phyloP scores from a whole-genome alignment of 78 protist species.

The Dictyostelium brefeldianum region DNA sequence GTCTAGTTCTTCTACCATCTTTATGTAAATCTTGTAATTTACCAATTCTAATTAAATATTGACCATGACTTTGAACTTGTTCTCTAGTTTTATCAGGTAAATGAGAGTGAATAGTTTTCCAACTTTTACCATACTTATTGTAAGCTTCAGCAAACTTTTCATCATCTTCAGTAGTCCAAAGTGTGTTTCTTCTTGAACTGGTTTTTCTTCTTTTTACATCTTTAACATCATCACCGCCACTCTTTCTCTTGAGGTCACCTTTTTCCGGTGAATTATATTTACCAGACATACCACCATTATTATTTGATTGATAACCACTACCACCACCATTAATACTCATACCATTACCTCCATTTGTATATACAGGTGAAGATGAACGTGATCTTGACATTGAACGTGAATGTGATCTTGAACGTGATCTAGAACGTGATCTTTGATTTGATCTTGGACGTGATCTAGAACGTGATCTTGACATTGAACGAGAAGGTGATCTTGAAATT shows the following conservation, averaged over 20 bases:
- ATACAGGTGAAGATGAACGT: constrained; percentile 32
- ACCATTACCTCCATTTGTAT: neutral
- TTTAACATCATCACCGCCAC: neutral
- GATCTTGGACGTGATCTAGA: constrained; percentile 39
- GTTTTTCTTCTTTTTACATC: constrained; percentile 27
- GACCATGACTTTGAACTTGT: constrained; percentile 81
- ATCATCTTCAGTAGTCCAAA: constrained; percentile 76
- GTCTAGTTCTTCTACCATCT: constrained; percentile 81
- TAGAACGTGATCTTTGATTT: constrained; percentile 29
- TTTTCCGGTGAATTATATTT: neutral
- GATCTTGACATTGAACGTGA: constrained; percentile 30
- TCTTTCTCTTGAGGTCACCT: constrained; percentile 47
- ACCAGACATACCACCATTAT: neutral
- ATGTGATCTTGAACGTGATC: constrained; percentile 56
- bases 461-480: constrained; percentile 21
- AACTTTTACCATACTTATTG: constrained; percentile 71
- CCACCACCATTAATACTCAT: neutral
- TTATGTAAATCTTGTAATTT: constrained; percentile 68
- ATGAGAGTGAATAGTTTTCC: constrained; percentile 78
- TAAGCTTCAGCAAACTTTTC: constrained; percentile 74
- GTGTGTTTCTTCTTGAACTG: constrained; percentile 60
- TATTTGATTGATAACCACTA: neutral
- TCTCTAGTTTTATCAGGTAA: constrained; percentile 79
- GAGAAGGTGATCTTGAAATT: constrained; percentile 35
- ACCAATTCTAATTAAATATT: constrained; percentile 77